phyloP scores from a whole-genome alignment of 768 basidiomycete genomes.

The Amanita rubescens region DNA sequence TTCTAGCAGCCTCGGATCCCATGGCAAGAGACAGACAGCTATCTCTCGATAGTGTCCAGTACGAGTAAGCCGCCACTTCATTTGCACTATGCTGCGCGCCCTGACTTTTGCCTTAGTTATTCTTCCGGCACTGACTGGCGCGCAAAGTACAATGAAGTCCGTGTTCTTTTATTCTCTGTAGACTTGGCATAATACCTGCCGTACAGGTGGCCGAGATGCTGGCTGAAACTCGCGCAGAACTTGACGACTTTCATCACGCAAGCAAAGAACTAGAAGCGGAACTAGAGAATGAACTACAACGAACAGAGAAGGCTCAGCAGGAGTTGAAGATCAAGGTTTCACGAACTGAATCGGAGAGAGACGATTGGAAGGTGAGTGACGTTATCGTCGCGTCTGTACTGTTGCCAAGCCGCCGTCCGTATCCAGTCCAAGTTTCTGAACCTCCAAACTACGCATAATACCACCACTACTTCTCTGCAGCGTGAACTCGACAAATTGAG shows the following conservation, averaged over 20 bases:
- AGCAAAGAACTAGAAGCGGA: slow-evolving; percentile 93
- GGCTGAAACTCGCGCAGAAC: slow-evolving; percentile 74
- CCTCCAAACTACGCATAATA: slow-evolving; percentile 85
- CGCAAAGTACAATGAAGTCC: slow-evolving; percentile 65
- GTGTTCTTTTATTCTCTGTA: slow-evolving; percentile 7
- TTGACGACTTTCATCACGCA: slow-evolving; percentile 80
- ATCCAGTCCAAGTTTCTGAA: slow-evolving; percentile 75
- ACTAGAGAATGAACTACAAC: slow-evolving; percentile 82
- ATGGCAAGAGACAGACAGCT: slow-evolving; percentile 53
- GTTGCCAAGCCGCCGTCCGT: background rate
- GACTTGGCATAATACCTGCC: slow-evolving; percentile 4
- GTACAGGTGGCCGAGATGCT: slow-evolving; percentile 70
- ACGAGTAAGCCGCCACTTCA: slow-evolving; percentile 35
- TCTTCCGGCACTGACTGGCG: slow-evolving; percentile 63
- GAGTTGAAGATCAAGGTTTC: slow-evolving; percentile 69
- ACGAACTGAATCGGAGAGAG: slow-evolving; percentile 66
- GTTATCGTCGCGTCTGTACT: background rate
- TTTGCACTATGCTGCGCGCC: slow-evolving; percentile 10
- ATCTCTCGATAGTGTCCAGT: slow-evolving; percentile 59
- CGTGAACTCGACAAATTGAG: slow-evolving; percentile 81
- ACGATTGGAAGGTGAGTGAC: slow-evolving; percentile 84
- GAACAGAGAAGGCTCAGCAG: slow-evolving; percentile 79
- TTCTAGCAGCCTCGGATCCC: slow-evolving; percentile 52
- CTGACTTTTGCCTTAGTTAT: slow-evolving; percentile 35
- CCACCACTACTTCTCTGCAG: slow-evolving; percentile 84